A percentile compares a stretch with the other conserved stretches of the same genome.
These are phyloP conservation scores for Suaeda aralocaspica DNA, from an alignment of 148 eudicot species.

Conservation along the genomic window DNA sequence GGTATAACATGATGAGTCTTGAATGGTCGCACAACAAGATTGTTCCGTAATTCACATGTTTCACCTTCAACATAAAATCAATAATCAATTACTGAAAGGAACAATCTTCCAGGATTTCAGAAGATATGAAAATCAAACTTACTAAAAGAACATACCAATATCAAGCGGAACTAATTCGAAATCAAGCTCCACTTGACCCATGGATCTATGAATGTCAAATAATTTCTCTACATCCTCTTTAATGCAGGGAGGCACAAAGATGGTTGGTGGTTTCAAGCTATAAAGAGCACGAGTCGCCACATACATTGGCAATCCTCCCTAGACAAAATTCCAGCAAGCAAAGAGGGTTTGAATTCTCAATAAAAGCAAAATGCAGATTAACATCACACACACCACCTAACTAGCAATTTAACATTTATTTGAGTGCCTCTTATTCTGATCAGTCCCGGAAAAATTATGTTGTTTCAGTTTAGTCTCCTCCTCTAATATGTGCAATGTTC, in stretches of 20 bases:
- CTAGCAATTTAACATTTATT: too few relatives aligned
- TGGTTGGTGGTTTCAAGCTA: slow-evolving; percentile 82
- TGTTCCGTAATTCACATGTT: slow-evolving; percentile 78
- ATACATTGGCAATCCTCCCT: slow-evolving; percentile 99
- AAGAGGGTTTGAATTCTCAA: not conserved
- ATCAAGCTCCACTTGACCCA: slow-evolving; percentile 85
- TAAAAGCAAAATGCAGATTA: slow-evolving; percentile 1
- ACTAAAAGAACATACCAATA: slow-evolving; percentile 46
- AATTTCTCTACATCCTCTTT: slow-evolving; percentile 84
- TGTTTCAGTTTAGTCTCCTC: slow-evolving; percentile 1
- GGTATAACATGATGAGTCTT: slow-evolving; percentile 84
- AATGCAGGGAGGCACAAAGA: slow-evolving; percentile 86
- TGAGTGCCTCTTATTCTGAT: not conserved
- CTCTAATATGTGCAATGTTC: not conserved
- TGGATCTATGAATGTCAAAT: slow-evolving; percentile 70
- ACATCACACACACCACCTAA: slow-evolving; percentile 1
- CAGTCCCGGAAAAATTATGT: not conserved
- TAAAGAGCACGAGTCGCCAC: slow-evolving; percentile 88
- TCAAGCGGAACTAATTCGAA: slow-evolving; percentile 87
- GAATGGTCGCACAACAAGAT: slow-evolving; percentile 94
- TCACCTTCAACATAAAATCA: slow-evolving; percentile 50
- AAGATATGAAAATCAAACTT: not conserved
- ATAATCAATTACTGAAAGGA: slow-evolving; percentile 1
- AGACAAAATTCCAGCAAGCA: slow-evolving; percentile 15
- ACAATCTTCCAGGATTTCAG: not conserved